phyloP scores from a whole-genome alignment of 1,284 basidiomycete genomes.

The Golubevia pallescens region DNA sequence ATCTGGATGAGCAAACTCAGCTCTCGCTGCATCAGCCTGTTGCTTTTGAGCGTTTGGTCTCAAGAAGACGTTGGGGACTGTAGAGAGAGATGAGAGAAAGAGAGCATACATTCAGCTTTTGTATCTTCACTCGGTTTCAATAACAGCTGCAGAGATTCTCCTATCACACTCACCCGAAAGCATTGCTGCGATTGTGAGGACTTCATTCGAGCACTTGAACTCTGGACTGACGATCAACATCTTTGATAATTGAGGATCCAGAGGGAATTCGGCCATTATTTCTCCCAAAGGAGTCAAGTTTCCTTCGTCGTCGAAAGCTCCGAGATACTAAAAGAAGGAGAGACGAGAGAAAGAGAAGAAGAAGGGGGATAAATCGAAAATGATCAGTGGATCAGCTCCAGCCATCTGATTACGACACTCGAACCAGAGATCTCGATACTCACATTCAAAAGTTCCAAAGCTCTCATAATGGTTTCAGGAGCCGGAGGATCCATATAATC shows the following conservation, averaged over 20 bases:
- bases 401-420: too few relatives aligned
- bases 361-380: too few relatives aligned
- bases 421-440: too few relatives aligned
- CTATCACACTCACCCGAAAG: conserved; percentile 88
- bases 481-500: conserved; percentile 98
- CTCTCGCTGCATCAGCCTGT: conserved; percentile 89
- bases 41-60: conserved; percentile 78
- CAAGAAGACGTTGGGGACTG: conserved; percentile 91
- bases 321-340: conserved; percentile 71
- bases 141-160: too few relatives aligned
- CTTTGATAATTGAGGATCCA: conserved; percentile 95
- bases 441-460: conserved; percentile 88
- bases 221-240: conserved; percentile 93
- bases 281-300: conserved; percentile 83
- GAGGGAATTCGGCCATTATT: conserved; percentile 97
- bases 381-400: too few relatives aligned
- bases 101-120: too few relatives aligned
- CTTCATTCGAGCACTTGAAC: conserved; percentile 94
- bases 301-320: conserved; percentile 92
- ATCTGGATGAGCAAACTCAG: conserved; percentile 85
- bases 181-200: conserved; percentile 94
- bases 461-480: conserved; percentile 97
- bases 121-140: too few relatives aligned
- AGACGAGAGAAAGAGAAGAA: not conserved
- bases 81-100: not conserved